Base-by-base conservation (phyloP, 1,284 basidiomycete species). In the Cryptococcus depauperatus region DNA sequence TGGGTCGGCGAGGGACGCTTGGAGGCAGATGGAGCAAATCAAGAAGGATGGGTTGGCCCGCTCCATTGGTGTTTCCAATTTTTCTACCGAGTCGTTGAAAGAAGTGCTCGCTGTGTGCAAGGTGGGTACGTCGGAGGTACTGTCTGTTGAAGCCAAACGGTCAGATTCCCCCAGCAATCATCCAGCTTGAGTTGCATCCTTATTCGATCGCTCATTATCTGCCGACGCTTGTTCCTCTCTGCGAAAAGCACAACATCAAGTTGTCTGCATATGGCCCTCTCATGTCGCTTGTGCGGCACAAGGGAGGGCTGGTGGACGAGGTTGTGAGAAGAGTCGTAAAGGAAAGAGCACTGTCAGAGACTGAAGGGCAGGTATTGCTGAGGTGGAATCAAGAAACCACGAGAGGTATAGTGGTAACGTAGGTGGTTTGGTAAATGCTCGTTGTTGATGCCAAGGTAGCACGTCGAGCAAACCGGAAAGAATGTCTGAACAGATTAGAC, bases 31-130 rank as follows among this genome's bases (percentile, higher is more conserved):
- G 59, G 80, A 82, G 62, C 70, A 70, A 18, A 55, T 81, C 44
- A 74, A 78, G 53, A 73, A 76, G 38, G 68, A 75, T 3, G 81
- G 81, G 0, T 62, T 79, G 3, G 73, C 76, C 16, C 81, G 77
- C 79, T 81, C 77, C 52, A 82, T 84, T 44, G 83, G 83, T 13
- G 79, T 85, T n/a, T 81, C 78, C 64, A 85, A 85, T 57, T 64
- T 37, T 37, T 44, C 28, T 28, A 37, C 43, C 10, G 37, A 46
- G 58, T 52, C 32, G 9, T 14, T 44, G 42, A 48, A 35, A 47
- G 16, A 41, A 43, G 71, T 87, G 29, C 58, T 86, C 19, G 73
- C 75, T 18, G 74, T 65, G 22, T 64, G 63, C 41, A 44, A 50
- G 43, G 52, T 56, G 29, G 23, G 46, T 40, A 19, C 29, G 55